Conservation (phyloP, 78 protist genomes). For the Polysphondylium violaceum region DNA sequence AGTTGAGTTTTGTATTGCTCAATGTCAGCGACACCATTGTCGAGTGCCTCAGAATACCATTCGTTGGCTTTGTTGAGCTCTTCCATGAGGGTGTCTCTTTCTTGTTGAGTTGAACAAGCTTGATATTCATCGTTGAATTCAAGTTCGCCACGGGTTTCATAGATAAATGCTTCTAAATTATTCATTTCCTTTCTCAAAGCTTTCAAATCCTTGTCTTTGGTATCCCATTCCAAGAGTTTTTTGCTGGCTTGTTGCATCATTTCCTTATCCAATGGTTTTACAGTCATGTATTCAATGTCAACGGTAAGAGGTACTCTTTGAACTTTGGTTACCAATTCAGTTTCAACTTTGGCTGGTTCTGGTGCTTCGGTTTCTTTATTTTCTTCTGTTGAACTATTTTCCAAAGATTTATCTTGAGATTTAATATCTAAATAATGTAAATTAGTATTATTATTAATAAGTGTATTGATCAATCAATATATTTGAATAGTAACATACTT, state of each 20-base stretch:
- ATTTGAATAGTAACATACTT: background rate
- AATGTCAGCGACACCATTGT: background rate
- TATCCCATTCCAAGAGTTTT: slow-evolving; percentile 20
- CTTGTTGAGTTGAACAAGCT: slow-evolving; percentile 32
- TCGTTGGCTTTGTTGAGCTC: slow-evolving; percentile 6
- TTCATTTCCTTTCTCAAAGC: slow-evolving; percentile 59
- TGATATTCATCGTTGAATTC: slow-evolving; percentile 44
- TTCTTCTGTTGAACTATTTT: slow-evolving; percentile 6
- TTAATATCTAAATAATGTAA: background rate
- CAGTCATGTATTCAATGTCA: background rate
- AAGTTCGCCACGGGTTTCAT: slow-evolving; percentile 65
- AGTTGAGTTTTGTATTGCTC: slow-evolving; percentile 29
- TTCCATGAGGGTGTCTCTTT: slow-evolving; percentile 16
- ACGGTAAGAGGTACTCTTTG: slow-evolving; percentile 50
- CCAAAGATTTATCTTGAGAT: background rate
- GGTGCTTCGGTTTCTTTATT: background rate
- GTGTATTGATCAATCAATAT: background rate
- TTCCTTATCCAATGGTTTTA: slow-evolving; percentile 23
- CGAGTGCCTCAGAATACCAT: slow-evolving; percentile 61
- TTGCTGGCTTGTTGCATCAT: background rate
- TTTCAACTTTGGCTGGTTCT: background rate
- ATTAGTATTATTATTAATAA: no score
- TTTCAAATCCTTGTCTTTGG: background rate
- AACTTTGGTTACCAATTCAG: slow-evolving; percentile 1
- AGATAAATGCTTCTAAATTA: slow-evolving; percentile 70